phyloP scores from a whole-genome alignment of 306 rosid species.

The Rosa lucieae region DNA sequence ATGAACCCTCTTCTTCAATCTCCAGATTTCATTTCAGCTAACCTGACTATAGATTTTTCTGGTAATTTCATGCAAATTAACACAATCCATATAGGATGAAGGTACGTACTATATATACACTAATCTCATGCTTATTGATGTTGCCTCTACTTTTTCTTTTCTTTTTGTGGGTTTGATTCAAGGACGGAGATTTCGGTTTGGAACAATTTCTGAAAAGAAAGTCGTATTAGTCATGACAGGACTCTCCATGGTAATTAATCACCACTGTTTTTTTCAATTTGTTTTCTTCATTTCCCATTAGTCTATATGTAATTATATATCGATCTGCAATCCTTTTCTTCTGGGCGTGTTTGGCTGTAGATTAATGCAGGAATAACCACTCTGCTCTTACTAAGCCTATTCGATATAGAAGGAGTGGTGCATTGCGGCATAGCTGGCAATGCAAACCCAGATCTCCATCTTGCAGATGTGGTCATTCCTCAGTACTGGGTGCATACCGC shows the following conservation, averaged over 20 bases:
- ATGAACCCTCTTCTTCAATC: constrained; percentile 51
- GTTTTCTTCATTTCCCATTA: background rate
- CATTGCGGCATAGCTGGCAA: constrained; percentile 75
- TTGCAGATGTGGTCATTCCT: constrained; percentile 64
- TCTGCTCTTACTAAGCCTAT: constrained; percentile 54
- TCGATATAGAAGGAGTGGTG: constrained; percentile 52
- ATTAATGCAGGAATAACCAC: constrained; percentile 58
- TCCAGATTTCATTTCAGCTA: constrained; percentile 31
- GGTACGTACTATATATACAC: no score
- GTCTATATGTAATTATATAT: background rate
- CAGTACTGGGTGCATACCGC: constrained; percentile 48
- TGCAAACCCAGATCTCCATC: constrained; percentile 55
- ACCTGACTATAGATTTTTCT: constrained; percentile 33
- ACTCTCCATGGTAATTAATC: constrained; percentile 28
- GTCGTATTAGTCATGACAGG: constrained; percentile 43
- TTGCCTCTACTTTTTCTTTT: no score
- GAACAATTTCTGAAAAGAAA: constrained; percentile 25
- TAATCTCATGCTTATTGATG: no score
- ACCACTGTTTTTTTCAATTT: background rate
- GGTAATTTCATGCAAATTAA: constrained; percentile 23
- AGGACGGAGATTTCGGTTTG: constrained; percentile 43
- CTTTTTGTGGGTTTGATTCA: background rate
- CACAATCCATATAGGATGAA: no score
- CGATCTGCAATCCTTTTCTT: background rate
- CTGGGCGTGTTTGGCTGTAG: constrained; percentile 15